Percentiles rank a stretch among this genome's conserved stretches.
Evolutionary conservation across 1,284 basidiomycete species (phyloP).

Genomic region (Agaricales sp.): DNA sequence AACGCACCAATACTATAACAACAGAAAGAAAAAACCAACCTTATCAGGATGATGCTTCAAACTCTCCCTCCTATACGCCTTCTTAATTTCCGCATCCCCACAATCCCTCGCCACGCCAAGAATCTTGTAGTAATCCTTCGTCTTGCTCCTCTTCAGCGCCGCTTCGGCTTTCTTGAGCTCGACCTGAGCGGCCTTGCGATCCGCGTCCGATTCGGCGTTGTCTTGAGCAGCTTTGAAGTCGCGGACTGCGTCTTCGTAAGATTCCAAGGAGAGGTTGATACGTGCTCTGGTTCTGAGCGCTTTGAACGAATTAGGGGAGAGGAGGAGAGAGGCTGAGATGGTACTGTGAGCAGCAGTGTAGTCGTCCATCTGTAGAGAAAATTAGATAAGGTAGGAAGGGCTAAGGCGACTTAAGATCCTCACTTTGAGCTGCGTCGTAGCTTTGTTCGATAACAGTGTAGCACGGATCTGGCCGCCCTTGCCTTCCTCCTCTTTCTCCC

Average conservation of each 20-base stretch:
- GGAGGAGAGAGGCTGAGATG: constrained; percentile 54
- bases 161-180: constrained; percentile 75
- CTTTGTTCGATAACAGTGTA: constrained; percentile 75
- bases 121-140: constrained; percentile 80
- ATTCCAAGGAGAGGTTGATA: constrained; percentile 64
- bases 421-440: constrained; percentile 73
- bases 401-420: constrained; percentile 5
- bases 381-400: constrained; percentile 7
- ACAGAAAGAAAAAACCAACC: constrained; percentile 24
- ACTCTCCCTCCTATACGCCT: constrained; percentile 67
- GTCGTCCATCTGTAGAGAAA: constrained; percentile 38
- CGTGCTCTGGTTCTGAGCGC: constrained; percentile 80
- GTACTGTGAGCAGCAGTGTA: constrained; percentile 64
- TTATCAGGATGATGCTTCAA: constrained; percentile 81
- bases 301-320: constrained; percentile 69
- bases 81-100: constrained; percentile 65
- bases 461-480: constrained; percentile 71
- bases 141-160: constrained; percentile 72
- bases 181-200: constrained; percentile 47
- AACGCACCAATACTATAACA: neutral
- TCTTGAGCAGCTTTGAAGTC: constrained; percentile 77
- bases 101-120: constrained; percentile 52
- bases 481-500: constrained; percentile 52
- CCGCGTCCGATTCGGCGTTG: constrained; percentile 52
- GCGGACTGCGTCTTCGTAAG: constrained; percentile 60